phyloP scores from a whole-genome alignment of 2,329 filamentous ascomycete species.

The Aspergillus sp. region DNA sequence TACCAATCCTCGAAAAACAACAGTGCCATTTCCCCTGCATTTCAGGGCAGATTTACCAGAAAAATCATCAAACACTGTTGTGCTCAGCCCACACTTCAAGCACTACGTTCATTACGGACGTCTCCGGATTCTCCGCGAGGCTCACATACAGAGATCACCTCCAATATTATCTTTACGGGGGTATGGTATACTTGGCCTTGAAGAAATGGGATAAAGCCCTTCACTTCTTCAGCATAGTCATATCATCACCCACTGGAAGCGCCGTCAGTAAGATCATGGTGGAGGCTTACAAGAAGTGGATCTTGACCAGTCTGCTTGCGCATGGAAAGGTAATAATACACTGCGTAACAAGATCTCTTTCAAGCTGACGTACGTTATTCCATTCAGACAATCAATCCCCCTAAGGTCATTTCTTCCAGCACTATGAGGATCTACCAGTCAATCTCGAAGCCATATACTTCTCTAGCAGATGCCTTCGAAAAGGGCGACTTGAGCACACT shows the following conservation, averaged over 20 bases:
- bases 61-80: constrained; percentile 21
- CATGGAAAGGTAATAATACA: constrained; percentile 56
- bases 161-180: constrained; percentile 66
- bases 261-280: constrained; percentile 74
- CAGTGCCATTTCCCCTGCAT: constrained; percentile 42
- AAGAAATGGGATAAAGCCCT: constrained; percentile 63
- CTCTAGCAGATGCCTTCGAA: constrained; percentile 68
- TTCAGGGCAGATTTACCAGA: constrained; percentile 22
- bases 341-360: background rate
- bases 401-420: constrained; percentile 54
- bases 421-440: constrained; percentile 58
- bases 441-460: constrained; percentile 68
- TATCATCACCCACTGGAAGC: constrained; percentile 66
- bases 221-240: constrained; percentile 61
- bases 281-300: constrained; percentile 90
- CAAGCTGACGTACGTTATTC: constrained; percentile 5
- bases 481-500: constrained; percentile 58
- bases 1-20: constrained; percentile 41
- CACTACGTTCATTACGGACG: constrained; percentile 34
- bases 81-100: constrained; percentile 33
- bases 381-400: constrained; percentile 48
- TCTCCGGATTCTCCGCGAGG: constrained; percentile 39
- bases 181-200: constrained; percentile 62
- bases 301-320: constrained; percentile 71
- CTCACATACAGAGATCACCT: constrained; percentile 48